phyloP scores from a whole-genome alignment of 1,139 yeast genomes.

The Yamadazyma oceani region DNA sequence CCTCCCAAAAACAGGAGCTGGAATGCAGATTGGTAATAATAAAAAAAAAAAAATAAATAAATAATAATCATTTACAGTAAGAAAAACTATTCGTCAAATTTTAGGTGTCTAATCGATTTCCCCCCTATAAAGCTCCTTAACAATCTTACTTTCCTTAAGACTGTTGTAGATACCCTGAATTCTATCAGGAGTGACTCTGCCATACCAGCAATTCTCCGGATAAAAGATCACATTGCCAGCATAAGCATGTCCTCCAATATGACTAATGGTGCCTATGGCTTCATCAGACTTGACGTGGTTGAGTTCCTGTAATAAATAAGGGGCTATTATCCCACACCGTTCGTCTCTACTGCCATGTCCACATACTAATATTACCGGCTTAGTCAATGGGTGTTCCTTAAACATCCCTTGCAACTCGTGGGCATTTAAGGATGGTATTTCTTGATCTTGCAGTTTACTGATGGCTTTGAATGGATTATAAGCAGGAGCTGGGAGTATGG shows the following conservation, averaged over 20 bases:
- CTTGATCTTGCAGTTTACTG: too few species aligned
- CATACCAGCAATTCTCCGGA: constrained; percentile 65
- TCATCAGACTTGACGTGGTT: constrained; percentile 5
- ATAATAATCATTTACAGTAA: too few species aligned
- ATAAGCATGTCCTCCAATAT: constrained; percentile 76
- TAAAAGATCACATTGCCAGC: constrained; percentile 73
- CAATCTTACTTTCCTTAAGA: constrained; percentile 44
- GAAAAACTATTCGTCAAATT: too few species aligned
- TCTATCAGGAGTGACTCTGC: constrained; percentile 60
- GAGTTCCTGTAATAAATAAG: constrained; percentile 54
- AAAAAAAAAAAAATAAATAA: too few species aligned
- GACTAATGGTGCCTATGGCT: constrained; percentile 58
- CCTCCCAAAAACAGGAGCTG: too few species aligned
- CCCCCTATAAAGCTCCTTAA: constrained; percentile 57
- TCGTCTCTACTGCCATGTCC: constrained; percentile 65
- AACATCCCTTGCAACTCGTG: constrained; percentile 1
- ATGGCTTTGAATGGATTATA: constrained; percentile 41
- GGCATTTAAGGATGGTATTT: background rate
- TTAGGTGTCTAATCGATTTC: too few species aligned
- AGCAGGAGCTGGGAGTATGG: constrained; percentile 12
- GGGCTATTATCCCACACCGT: constrained; percentile 68
- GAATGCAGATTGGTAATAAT: too few species aligned
- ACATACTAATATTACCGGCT: constrained; percentile 51
- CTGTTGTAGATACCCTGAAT: constrained; percentile 71
- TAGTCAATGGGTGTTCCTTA: constrained; percentile 1